phyloP scores from a whole-genome alignment of 805 yeast species.

The Zygoascus ofunaensis region DNA sequence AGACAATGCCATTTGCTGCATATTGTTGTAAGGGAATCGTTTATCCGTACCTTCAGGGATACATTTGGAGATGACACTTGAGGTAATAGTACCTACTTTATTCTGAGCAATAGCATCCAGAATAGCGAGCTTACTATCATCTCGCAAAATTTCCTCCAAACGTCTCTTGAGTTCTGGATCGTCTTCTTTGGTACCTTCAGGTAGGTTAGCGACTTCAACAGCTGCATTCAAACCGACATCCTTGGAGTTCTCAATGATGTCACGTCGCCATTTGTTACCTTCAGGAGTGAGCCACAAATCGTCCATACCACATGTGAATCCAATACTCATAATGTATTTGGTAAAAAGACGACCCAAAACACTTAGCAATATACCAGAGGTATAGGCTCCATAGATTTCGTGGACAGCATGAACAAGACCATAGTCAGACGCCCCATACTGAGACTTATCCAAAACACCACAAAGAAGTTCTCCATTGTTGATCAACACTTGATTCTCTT shows the following conservation, averaged over 20 bases:
- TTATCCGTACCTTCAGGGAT: conserved; percentile 96
- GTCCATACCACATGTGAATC: conserved; percentile 99
- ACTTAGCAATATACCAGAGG: conserved; percentile 82
- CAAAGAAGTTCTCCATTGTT: conserved; percentile 76
- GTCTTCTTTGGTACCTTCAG: conserved; percentile 32
- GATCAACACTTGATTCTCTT: conserved; percentile 81
- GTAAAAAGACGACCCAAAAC: conserved; percentile 95
- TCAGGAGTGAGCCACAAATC: conserved; percentile 85
- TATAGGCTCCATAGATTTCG: conserved; percentile 86
- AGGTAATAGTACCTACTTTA: conserved; percentile 82
- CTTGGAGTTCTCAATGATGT: conserved; percentile 64
- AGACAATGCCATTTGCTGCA: conserved; percentile 98
- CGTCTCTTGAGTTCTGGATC: conserved; percentile 79
- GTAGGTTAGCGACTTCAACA: conserved; percentile 83
- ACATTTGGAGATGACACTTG: conserved; percentile 90
- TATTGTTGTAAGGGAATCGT: conserved; percentile 87
- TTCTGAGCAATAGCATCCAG: conserved; percentile 93
- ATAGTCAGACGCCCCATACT: conserved; percentile 94
- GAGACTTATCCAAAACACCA: conserved; percentile 95
- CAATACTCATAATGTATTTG: conserved; percentile 81
- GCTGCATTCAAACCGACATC: conserved; percentile 91
- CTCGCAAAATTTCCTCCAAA: conserved; percentile 89
- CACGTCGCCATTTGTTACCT: conserved; percentile 84
- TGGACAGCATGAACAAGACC: conserved; percentile 95
- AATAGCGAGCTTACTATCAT: conserved; percentile 83